Base-by-base conservation (phyloP, 2,329 filamentous ascomycete genomes). In the Aspergillus clavatus region DNA sequence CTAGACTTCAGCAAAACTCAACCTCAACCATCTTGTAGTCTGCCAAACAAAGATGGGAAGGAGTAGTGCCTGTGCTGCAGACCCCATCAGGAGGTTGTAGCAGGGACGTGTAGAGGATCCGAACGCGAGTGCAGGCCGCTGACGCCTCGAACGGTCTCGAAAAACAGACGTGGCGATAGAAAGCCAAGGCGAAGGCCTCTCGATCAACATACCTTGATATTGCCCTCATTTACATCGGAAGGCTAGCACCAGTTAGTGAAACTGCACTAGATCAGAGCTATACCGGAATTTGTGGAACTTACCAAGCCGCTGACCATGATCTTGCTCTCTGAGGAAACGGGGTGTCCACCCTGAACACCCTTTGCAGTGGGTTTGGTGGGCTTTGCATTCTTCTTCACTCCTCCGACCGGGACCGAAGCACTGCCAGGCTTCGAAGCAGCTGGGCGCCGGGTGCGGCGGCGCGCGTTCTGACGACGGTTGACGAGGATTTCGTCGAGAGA, bases 171-270 rank as follows among this genome's bases (percentile, higher is more conserved):
- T 75, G 81, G 80, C 82, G 82, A 85, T 79, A 74, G 79, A 82
- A 84, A 78, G 81, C 82, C 81, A 78, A 79, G 76, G 82, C 72
- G 68, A 74, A 66, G 74, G 81, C 83, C 84, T 84, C 78, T 86
- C 81, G 78, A 83, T 89, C 86, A 89, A 98, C 93, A 94, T 98
- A 98, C 93, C 93, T 98, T 97, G 78, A 98, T 94, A 84, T 94
- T 88, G 76, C 76, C 77, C 81, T 97, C 91, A 75, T 83, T 88
- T 72, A 98, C 89, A 83, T 98, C 93, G 77, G 85, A 84, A 70
- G 93, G 93, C 89, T 97, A 26, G 14, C 7, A 21, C 7, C 3
- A 7, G 40, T 48, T 45, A 40, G 71, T 86, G 75, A 43, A 38
- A 29, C 19, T 21, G 31, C 31, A 19, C 31, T 3, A 10, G 28